Evolutionary conservation across 2,329 filamentous ascomycete genomes (phyloP), one percentile per base, ranked within the genome.

Genomic region (Trichoderma polysporum): DNA sequence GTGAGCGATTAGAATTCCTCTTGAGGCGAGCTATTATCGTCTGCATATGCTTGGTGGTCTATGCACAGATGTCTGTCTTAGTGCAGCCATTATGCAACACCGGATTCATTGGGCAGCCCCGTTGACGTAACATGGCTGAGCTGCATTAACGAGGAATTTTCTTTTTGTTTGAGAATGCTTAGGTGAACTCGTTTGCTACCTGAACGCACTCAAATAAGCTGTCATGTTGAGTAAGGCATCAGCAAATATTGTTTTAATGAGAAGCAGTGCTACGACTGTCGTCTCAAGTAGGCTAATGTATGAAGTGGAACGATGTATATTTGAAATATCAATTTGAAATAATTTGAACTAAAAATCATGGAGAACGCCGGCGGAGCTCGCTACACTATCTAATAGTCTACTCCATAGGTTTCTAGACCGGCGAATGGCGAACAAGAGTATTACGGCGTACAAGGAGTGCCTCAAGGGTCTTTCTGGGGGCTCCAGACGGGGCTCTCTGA

Each of bases 401-500:
- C 31, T 39, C 53, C 29, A 37, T 25, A 56, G 19, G n/a, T 7
- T 27, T n/a, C 19, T 13, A 17, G 4, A 10, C 4, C 17, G 35
- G 13, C 53, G 33, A 56, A 56, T 56, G 19, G 22, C 1, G 17
- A 25, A 39, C 19, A 27, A 53, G 17, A 9, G 33, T 39, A 56
- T 25, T 39, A 35, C 50, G 31, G 19, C 19, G 37, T 64, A 22
- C n/a, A 19, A 27, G 29, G 17, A 64, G 37, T 27, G 53, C 54
- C 50, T 63, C 37, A 41, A 64, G 61, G 47, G 33, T 54, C 39
- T 63, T 63, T 63, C 50, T 22, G 61, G 49, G 58, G 31, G n/a
- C 58, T 61, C 58, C 58, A 61, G 41, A 50, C 41, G 57, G 41
- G 60, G 60, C 47, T 63, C 29, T 45, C 13, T 19, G 15, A 41